Base-by-base conservation (phyloP, 148 eudicot genomes). In the Beta vulgaris region DNA sequence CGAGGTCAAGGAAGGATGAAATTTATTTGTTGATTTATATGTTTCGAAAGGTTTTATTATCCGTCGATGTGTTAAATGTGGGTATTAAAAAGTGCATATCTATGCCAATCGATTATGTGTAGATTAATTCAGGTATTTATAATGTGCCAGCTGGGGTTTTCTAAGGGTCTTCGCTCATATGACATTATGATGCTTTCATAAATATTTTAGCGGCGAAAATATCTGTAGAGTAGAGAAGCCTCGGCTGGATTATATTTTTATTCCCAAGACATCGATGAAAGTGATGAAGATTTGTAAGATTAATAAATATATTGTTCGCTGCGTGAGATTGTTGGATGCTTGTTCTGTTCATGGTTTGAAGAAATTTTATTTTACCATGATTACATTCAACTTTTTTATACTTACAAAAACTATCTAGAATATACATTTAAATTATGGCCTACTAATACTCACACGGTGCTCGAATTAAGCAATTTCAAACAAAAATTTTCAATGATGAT, bases 211-310 rank as follows among this genome's bases (percentile, higher is more conserved):
- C 15, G 10, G 8, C 18, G 32, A 40, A 3, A 23, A 67, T 23
- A n/a, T 2, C 23, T 37, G 11, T n/a, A n/a, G n/a, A n/a, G 21
- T 32, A 37, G 15, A 65, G 11, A 14, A 7, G 4, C 11, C 16
- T n/a, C 19, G 4, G 19, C 44, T 34, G 11, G 18, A n/a, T 37
- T n/a, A 49, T 16, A n/a, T 2, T 48, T 48, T 48, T 0, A 4
- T 48, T 15, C 21, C 53, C 53, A 67, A 51, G 71, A 42, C 26
- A 42, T 15, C 16, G 71, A 67, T 31, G 53, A 35, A 40, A 67
- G 71, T 39, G 71, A 67, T 25, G 51, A 67, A 32, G 71, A 67
- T 48, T 67, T 49, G 71, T 6, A 16, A 0, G 51, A 15, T n/a
- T 67, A 32, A n/a, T n/a, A 67, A 48, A 14, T 16, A 15, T 48